Evolutionary conservation across 2,329 filamentous ascomycete genomes (phyloP).

Genomic region (Ophiostoma sp.): DNA sequence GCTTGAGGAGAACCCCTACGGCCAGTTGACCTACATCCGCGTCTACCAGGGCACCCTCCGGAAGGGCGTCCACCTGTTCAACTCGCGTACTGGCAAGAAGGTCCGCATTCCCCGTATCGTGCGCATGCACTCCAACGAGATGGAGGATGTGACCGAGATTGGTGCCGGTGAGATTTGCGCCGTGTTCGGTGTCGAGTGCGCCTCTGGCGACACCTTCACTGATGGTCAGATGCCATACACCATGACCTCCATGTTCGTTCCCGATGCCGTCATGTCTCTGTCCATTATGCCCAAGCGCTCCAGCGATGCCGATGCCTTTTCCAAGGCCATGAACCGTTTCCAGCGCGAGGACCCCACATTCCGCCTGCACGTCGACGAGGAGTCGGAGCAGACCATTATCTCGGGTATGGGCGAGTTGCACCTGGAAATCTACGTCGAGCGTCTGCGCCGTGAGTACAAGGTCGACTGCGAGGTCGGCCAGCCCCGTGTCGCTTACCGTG

Average conservation of each 20-base stretch:
- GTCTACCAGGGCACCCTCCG: constrained; percentile 92
- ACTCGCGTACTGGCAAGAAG: constrained; percentile 91
- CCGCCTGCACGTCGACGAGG: constrained; percentile 85
- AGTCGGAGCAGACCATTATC: constrained; percentile 96
- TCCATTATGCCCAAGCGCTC: constrained; percentile 95
- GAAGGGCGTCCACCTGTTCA: constrained; percentile 90
- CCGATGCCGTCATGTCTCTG: constrained; percentile 95
- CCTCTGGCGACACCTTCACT: constrained; percentile 96
- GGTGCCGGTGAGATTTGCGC: constrained; percentile 97
- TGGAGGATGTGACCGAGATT: constrained; percentile 93
- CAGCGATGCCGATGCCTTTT: constrained; percentile 91
- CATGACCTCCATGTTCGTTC: constrained; percentile 98
- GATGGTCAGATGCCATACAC: constrained; percentile 89
- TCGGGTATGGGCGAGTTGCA: constrained; percentile 98
- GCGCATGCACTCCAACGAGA: constrained; percentile 98
- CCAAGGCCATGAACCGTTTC: constrained; percentile 98
- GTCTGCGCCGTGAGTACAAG: constrained; percentile 93
- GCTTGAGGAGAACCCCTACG: constrained; percentile 97
- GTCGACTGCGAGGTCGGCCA: constrained; percentile 95
- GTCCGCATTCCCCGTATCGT: constrained; percentile 96
- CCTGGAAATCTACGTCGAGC: constrained; percentile 95
- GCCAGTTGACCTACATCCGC: constrained; percentile 95
- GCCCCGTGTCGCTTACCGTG: constrained; percentile 94
- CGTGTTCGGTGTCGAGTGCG: constrained; percentile 96
- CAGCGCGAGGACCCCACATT: constrained; percentile 98